A percentile compares a stretch with the other conserved stretches of the same genome.
phyloP scores from a whole-genome alignment of 257 asterid species.

The Nicotiana obtusifolia region DNA sequence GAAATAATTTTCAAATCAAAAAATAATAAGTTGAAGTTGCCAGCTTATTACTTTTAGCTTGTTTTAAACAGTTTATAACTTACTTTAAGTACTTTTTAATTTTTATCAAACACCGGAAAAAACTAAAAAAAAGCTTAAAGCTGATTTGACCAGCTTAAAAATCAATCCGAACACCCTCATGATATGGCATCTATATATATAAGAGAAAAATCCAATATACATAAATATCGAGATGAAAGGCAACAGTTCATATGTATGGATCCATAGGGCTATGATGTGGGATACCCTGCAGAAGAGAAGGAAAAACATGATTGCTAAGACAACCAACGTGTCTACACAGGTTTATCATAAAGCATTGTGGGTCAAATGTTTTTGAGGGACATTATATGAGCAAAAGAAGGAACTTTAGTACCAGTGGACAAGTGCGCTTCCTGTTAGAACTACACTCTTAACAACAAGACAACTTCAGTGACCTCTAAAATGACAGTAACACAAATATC shows the following conservation, averaged over 20 bases:
- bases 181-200: background rate
- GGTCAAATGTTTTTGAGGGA: background rate
- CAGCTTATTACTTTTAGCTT: too few relatives aligned
- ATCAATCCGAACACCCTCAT: too few relatives aligned
- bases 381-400: background rate
- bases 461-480: constrained; percentile 6
- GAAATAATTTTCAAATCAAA: too few relatives aligned
- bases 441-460: background rate
- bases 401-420: background rate
- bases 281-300: background rate
- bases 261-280: background rate
- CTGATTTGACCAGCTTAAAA: too few relatives aligned
- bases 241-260: background rate
- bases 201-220: background rate
- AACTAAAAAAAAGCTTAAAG: too few relatives aligned
- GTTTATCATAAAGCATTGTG: background rate
- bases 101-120: too few relatives aligned
- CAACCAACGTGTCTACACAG: background rate
- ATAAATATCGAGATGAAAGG: background rate
- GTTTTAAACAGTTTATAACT: too few relatives aligned
- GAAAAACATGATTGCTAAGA: background rate
- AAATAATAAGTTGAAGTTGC: too few relatives aligned
- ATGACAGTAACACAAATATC: background rate
- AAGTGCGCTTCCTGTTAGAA: background rate
- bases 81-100: too few relatives aligned